phyloP scores from a whole-genome alignment of 2,329 filamentous ascomycete species.

The Diaporthe longicolla region DNA sequence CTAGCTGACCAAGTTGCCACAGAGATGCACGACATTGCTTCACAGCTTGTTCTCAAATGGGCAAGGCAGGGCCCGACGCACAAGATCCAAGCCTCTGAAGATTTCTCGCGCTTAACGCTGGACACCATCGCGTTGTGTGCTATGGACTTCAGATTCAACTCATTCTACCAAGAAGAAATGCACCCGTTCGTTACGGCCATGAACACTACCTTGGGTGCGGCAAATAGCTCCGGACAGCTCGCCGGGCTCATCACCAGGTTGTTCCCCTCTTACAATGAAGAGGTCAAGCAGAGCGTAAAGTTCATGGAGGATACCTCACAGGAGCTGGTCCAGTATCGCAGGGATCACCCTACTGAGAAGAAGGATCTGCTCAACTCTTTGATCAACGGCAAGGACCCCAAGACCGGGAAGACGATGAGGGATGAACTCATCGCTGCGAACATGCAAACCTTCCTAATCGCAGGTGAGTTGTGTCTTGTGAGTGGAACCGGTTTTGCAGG shows the following conservation, averaged over 20 bases:
- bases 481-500: neutral
- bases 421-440: slow-evolving; percentile 77
- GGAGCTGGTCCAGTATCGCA: slow-evolving; percentile 73
- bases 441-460: slow-evolving; percentile 80
- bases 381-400: slow-evolving; percentile 76
- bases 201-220: slow-evolving; percentile 72
- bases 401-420: slow-evolving; percentile 74
- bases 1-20: slow-evolving; percentile 43
- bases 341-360: slow-evolving; percentile 66
- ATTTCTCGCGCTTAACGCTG: slow-evolving; percentile 79
- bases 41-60: slow-evolving; percentile 77
- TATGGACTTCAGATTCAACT: slow-evolving; percentile 82
- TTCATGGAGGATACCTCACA: slow-evolving; percentile 68
- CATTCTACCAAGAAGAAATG: slow-evolving; percentile 76
- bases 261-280: slow-evolving; percentile 62
- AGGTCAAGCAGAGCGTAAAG: slow-evolving; percentile 68
- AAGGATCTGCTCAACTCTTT: slow-evolving; percentile 80
- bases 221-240: slow-evolving; percentile 63
- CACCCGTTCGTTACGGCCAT: slow-evolving; percentile 81
- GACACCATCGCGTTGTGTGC: slow-evolving; percentile 80
- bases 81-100: slow-evolving; percentile 72
- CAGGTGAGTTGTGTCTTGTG: slow-evolving; percentile 51
- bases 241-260: slow-evolving; percentile 64
- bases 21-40: slow-evolving; percentile 77
- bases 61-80: slow-evolving; percentile 71